Evolutionary conservation across 2,329 filamentous ascomycete genomes (phyloP).

Genomic region (Diplocarpon rosae): DNA sequence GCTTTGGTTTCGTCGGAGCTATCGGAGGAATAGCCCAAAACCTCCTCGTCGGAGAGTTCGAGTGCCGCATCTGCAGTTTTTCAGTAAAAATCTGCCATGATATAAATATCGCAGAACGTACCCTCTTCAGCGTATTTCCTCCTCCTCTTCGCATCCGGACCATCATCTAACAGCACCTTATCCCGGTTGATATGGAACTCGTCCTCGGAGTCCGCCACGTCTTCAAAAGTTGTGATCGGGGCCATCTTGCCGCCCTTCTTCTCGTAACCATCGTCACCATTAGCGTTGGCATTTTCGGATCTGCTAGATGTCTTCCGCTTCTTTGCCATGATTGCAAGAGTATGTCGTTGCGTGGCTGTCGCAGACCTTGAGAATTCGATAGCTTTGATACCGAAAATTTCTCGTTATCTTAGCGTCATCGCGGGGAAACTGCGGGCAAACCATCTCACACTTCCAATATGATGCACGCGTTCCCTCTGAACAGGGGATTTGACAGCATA

Average conservation of each 20-base stretch:
- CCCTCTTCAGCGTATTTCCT: conserved; percentile 60
- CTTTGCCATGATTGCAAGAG: conserved; percentile 15
- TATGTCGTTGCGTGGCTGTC: not conserved
- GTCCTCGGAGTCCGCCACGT: conserved; percentile 88
- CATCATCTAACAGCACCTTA: conserved; percentile 76
- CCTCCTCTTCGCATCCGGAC: conserved; percentile 64
- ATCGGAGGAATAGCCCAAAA: conserved; percentile 39
- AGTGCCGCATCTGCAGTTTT: conserved; percentile 35
- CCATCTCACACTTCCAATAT: not conserved
- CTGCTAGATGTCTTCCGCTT: conserved; percentile 18
- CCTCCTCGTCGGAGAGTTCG: conserved; percentile 52
- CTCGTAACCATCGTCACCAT: conserved; percentile 7
- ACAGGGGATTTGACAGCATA: not conserved
- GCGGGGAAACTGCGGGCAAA: not conserved
- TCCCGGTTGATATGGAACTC: conserved; percentile 85
- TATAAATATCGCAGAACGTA: conserved; percentile 19
- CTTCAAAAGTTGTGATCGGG: conserved; percentile 49
- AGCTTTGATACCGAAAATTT: conserved; percentile 10
- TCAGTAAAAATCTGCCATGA: not conserved
- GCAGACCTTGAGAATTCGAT: not conserved
- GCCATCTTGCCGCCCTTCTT: conserved; percentile 17
- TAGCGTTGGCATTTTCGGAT: not conserved
- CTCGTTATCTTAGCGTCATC: conserved; percentile 1
- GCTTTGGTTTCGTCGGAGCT: conserved; percentile 30
- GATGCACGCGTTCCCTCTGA: not conserved